Evolutionary conservation across 208 protist genomes (phyloP).

Genomic region (Naegleria lovaniensis): DNA sequence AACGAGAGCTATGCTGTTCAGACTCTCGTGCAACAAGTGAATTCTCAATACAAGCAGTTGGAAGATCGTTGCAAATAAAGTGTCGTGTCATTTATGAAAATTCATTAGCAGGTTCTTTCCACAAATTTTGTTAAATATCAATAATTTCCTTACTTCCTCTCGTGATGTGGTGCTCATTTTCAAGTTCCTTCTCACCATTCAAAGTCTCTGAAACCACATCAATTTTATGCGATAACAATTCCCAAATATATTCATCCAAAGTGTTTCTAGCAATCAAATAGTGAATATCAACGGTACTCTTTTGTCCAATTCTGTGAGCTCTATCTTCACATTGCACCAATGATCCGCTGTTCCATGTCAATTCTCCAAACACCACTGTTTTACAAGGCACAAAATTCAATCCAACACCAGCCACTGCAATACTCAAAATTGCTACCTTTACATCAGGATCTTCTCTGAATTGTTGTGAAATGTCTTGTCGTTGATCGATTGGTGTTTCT

Average conservation of each 20-base stretch:
- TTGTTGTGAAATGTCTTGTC: constrained; percentile 62
- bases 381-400: constrained; percentile 84
- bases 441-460: constrained; percentile 63
- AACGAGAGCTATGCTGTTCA: no score
- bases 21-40: no score
- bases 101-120: no score
- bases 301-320: constrained; percentile 88
- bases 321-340: constrained; percentile 91
- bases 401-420: constrained; percentile 46
- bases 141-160: not conserved
- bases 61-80: no score
- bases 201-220: constrained; percentile 12
- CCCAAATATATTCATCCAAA: not conserved
- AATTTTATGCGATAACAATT: not conserved
- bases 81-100: no score
- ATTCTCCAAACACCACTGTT: constrained; percentile 90
- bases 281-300: constrained; percentile 44
- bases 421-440: constrained; percentile 69
- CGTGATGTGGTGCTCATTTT: not conserved
- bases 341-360: constrained; percentile 92
- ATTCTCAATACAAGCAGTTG: no score
- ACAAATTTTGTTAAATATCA: no score
- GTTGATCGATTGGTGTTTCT: constrained; percentile 52
- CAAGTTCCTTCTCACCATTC: not conserved
- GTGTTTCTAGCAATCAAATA: constrained; percentile 27